Evolutionary conservation across 495 filamentous ascomycete genomes (phyloP).

Genomic region (Letharia columbiana): DNA sequence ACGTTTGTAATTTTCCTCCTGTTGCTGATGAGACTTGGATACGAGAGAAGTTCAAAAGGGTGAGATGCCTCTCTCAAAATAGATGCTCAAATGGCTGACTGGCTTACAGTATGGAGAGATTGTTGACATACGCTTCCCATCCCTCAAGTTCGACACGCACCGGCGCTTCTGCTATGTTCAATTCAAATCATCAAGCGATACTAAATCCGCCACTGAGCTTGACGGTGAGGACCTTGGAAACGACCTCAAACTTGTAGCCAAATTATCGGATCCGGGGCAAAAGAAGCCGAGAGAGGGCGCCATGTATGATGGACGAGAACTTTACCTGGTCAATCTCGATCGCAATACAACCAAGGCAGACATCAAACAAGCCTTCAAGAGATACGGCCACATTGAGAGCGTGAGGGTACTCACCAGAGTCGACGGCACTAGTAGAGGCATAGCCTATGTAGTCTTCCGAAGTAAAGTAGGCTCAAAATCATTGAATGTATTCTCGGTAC

Average conservation of each 20-base stretch:
- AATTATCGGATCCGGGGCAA: constrained; percentile 71
- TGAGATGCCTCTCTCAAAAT: constrained; percentile 26
- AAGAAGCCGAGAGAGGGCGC: constrained; percentile 78
- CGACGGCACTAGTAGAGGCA: constrained; percentile 59
- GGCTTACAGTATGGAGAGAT: constrained; percentile 60
- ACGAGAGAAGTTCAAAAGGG: constrained; percentile 60
- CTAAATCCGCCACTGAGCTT: constrained; percentile 58
- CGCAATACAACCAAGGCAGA: constrained; percentile 57
- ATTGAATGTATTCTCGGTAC: not conserved
- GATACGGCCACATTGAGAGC: constrained; percentile 64
- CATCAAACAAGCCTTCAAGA: constrained; percentile 57
- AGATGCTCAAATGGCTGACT: constrained; percentile 23
- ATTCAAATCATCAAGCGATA: constrained; percentile 57
- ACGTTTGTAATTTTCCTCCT: constrained; percentile 84
- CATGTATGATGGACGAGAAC: constrained; percentile 71
- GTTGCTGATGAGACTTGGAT: constrained; percentile 75
- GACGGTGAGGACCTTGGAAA: constrained; percentile 60
- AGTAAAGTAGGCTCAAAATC: constrained; percentile 44
- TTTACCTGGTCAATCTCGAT: constrained; percentile 73
- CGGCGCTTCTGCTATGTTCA: constrained; percentile 93
- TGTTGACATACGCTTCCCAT: constrained; percentile 79
- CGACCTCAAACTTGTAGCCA: constrained; percentile 57
- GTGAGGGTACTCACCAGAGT: constrained; percentile 57
- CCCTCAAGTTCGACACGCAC: constrained; percentile 75
- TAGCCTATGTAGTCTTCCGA: constrained; percentile 67